These are phyloP conservation scores for Kalmusia sp. DNA, from an alignment of 2,329 filamentous ascomycete genomes.

Conservation along the genomic window DNA sequence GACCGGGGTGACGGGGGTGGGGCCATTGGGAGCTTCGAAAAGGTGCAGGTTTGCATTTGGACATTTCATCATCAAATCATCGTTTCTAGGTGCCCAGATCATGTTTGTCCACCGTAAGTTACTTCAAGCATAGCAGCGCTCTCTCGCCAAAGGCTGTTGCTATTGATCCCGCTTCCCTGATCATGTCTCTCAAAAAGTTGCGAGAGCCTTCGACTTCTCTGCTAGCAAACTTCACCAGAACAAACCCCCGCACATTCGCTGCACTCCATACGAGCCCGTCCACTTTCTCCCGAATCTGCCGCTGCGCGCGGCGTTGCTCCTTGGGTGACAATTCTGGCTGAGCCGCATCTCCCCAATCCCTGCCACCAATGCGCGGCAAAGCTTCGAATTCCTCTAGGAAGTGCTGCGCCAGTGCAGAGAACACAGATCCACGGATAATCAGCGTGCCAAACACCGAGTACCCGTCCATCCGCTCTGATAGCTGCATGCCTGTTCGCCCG, in stretches of 20 bases:
- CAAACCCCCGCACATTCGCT: constrained; percentile 65
- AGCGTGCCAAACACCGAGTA: constrained; percentile 84
- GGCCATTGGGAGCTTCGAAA: not conserved
- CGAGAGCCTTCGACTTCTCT: constrained; percentile 80
- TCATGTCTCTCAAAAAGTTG: constrained; percentile 78
- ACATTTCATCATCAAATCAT: not conserved
- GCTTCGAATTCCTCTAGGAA: constrained; percentile 80
- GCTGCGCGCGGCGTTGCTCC: constrained; percentile 58
- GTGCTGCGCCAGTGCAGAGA: constrained; percentile 71
- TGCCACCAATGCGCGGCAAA: constrained; percentile 80
- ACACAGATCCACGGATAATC: constrained; percentile 77
- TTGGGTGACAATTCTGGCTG: constrained; percentile 48
- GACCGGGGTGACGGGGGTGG: constrained; percentile 9
- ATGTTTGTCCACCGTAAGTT: constrained; percentile 4
- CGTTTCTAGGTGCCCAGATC: not conserved
- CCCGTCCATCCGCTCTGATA: constrained; percentile 69
- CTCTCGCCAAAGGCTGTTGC: constrained; percentile 77
- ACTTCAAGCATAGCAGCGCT: constrained; percentile 71
- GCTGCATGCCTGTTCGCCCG: constrained; percentile 35
- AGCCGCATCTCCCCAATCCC: constrained; percentile 69
- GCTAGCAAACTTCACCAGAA: constrained; percentile 90
- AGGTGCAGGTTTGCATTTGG: too few relatives aligned
- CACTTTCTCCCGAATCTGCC: constrained; percentile 64
- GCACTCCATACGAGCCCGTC: constrained; percentile 48
- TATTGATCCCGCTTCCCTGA: constrained; percentile 77